Percentiles rank a stretch among this genome's conserved stretches.
phyloP scores from a whole-genome alignment of 164 flowering plant genomes.

The Chimonanthus praecox region DNA sequence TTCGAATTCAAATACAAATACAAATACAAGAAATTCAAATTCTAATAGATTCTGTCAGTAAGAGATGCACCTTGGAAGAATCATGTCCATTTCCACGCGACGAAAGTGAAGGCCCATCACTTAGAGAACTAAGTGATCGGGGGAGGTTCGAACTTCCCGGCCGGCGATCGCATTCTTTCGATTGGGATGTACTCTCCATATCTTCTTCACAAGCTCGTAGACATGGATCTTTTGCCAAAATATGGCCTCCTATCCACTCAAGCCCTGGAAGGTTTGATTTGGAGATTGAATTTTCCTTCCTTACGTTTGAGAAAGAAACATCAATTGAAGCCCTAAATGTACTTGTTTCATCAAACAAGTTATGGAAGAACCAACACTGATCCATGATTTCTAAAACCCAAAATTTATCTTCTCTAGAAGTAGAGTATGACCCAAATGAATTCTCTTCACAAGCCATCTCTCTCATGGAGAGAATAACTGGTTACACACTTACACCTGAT shows the following conservation, averaged over 20 bases:
- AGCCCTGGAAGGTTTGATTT: neutral
- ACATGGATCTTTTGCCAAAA: neutral
- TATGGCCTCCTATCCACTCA: neutral
- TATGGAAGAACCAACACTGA: slow-evolving; percentile 53
- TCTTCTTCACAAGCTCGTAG: neutral
- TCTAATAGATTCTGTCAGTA: neutral
- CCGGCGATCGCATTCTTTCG: neutral
- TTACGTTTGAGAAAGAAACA: slow-evolving; percentile 12
- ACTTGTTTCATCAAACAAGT: slow-evolving; percentile 25
- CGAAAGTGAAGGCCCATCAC: neutral
- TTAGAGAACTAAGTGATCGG: neutral
- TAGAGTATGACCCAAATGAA: slow-evolving; percentile 4
- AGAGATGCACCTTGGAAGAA: neutral
- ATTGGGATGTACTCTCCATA: neutral
- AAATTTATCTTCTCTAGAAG: slow-evolving; percentile 7
- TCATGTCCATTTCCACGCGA: neutral
- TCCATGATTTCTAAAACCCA: slow-evolving; percentile 43
- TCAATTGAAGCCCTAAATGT: slow-evolving; percentile 32
- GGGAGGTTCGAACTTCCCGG: neutral
- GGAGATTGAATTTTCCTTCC: neutral
- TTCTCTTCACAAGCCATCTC: neutral
- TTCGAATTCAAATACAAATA: no score
- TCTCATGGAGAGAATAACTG: no score
- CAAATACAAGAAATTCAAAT: no score
- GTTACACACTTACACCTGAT: no score